Base-by-base conservation (phyloP, 768 basidiomycete genomes). In the Lactarius deliciosus region DNA sequence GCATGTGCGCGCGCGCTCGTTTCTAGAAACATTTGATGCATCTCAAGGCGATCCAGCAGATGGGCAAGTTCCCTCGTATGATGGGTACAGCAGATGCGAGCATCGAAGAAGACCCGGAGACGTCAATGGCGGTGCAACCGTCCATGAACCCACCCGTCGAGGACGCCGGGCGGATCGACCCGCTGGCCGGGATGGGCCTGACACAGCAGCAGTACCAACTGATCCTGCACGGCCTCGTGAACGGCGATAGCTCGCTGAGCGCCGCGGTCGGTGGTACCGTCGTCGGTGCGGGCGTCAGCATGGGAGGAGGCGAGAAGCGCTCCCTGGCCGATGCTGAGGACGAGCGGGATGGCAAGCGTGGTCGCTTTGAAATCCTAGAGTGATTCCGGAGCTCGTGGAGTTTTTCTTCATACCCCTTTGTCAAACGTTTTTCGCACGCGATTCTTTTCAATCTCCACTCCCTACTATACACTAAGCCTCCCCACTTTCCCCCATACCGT, bases 191-290 rank as follows among this genome's bases (percentile, higher is more conserved):
- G 20, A 90, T 95, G 86, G 94, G 94, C 15, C 83, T 96, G 63
- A 85, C 88, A 18, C 93, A 96, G 72, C 92, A 95, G 74, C 91
- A 94, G 76, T 97, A 96, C 78, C 84, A 84, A 63, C 75, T 85
- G 68, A 91, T 96, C 64, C 75, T 96, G 70, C 86, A 88, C 75
- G 88, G 85, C 62, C 81, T 94, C 65, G 85, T 91, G 53, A 83
- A 78, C 72, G 86, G 83, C 36, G 90, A 90, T 20, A 66, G 38
- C 38, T 63, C 65, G 30, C 30, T 66, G 22, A 53, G 56, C 47
- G 6, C 56, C 16, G 65, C 47, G 1, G 28, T 66, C 40, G 53
- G 22, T 16, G 56, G 36, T 28, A 18, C 65, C 18, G 65, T 56
- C 69, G 80, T 56, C 69, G 80, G 81, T 5, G 81, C 89, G 61